phyloP scores from a whole-genome alignment of 352 stramenopile genomes.

The Elongisporangium undulatum region DNA sequence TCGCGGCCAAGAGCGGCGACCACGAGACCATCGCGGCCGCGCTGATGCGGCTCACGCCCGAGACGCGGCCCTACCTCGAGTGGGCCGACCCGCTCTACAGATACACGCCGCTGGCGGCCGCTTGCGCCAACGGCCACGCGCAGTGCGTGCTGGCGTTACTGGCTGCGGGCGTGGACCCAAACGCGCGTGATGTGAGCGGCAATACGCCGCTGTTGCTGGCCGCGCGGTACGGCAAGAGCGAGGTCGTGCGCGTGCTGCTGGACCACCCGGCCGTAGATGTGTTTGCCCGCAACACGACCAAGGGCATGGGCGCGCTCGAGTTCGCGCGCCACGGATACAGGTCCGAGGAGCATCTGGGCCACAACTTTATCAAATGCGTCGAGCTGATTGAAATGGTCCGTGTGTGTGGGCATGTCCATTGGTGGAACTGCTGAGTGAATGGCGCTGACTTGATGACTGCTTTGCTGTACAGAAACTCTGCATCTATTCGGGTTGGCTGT shows the following conservation, averaged over 20 bases:
- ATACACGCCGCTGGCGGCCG: conserved; percentile 65
- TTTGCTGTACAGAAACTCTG: conserved; percentile 55
- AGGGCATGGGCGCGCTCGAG: conserved; percentile 64
- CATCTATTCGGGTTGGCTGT: conserved; percentile 77
- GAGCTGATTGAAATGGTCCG: conserved; percentile 78
- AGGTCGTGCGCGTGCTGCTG: conserved; percentile 64
- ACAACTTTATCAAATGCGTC: conserved; percentile 61
- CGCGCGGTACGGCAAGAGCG: conserved; percentile 46
- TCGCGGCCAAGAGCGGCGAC: conserved; percentile 73
- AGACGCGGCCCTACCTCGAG: conserved; percentile 63
- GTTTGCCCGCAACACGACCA: conserved; percentile 44
- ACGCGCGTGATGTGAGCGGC: conserved; percentile 52
- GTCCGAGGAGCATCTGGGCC: conserved; percentile 23
- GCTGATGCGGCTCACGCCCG: conserved; percentile 43
- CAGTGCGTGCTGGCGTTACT: conserved; percentile 59
- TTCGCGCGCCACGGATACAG: conserved; percentile 58
- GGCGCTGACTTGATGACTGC: background rate
- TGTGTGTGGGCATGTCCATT: background rate
- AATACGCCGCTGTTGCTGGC: conserved; percentile 69
- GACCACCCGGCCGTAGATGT: conserved; percentile 42
- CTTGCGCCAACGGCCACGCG: conserved; percentile 52
- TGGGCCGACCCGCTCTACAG: conserved; percentile 60
- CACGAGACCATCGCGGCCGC: conserved; percentile 36
- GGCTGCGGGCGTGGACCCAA: conserved; percentile 44
- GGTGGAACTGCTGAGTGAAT: background rate